These are phyloP conservation scores for Trichophyton equinum DNA, from an alignment of 2,329 filamentous ascomycete species.

Conservation along the genomic window DNA sequence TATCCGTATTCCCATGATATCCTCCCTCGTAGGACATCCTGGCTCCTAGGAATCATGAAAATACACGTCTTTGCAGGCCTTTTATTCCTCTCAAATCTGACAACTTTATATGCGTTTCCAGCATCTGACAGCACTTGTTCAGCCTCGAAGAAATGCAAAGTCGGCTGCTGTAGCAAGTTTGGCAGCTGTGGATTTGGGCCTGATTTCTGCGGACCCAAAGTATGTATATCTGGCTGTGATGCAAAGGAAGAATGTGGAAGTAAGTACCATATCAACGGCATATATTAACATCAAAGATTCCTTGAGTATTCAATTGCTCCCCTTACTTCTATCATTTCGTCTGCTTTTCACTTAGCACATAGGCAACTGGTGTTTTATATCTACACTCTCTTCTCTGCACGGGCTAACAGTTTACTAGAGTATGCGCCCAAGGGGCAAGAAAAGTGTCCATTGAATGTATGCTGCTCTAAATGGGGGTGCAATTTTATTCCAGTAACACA, in stretches of 20 bases:
- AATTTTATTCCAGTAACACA: neutral
- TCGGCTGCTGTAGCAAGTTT: neutral
- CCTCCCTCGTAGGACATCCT: neutral
- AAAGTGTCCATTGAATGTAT: constrained; percentile 28
- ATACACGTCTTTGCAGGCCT: neutral
- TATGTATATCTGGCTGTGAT: constrained; percentile 10
- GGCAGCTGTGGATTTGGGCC: constrained; percentile 3
- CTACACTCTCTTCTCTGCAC: no score
- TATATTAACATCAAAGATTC: no score
- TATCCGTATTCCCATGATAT: neutral
- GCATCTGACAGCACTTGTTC: neutral
- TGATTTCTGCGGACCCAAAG: neutral
- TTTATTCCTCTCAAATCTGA: neutral
- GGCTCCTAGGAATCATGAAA: neutral
- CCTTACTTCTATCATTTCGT: no score
- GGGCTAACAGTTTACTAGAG: neutral
- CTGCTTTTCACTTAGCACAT: no score
- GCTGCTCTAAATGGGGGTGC: constrained; percentile 23
- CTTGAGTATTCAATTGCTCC: no score
- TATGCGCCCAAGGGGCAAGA: neutral
- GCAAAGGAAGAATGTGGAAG: constrained; percentile 27
- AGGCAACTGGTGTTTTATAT: no score
- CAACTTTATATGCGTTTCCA: neutral
- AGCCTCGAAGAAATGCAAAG: neutral
- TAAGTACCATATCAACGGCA: neutral